Conservation (phyloP, 208 protist species). For the Vickermania ingenoplastis region DNA sequence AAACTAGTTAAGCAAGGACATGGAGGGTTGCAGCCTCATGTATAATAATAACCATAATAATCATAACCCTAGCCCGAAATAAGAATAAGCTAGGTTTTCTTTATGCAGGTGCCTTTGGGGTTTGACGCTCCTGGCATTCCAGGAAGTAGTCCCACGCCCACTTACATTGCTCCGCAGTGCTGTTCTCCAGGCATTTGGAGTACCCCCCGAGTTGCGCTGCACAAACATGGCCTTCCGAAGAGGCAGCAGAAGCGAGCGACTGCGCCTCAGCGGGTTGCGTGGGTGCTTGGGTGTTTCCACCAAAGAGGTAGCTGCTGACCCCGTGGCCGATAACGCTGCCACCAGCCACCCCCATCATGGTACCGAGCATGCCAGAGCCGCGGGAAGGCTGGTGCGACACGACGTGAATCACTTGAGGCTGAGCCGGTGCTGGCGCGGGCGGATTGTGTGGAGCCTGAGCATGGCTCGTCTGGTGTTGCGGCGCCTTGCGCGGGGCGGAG, state of each 20-base stretch:
- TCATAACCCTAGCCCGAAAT: no score
- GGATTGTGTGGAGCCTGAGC: neutral
- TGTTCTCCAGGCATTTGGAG: constrained; percentile 78
- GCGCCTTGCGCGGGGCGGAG: constrained; percentile 1
- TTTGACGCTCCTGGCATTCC: constrained; percentile 54
- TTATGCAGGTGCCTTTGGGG: no score
- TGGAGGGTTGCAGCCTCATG: no score
- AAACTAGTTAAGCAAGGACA: no score
- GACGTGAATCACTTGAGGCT: constrained; percentile 38
- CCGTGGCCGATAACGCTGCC: constrained; percentile 80
- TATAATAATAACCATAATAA: no score
- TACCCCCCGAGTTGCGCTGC: constrained; percentile 59
- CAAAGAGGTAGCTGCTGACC: constrained; percentile 83
- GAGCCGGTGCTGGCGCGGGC: constrained; percentile 1
- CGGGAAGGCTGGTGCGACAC: constrained; percentile 23
- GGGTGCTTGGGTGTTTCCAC: constrained; percentile 46
- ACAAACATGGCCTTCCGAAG: constrained; percentile 54
- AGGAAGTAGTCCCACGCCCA: constrained; percentile 86
- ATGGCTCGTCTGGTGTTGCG: neutral
- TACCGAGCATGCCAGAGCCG: constrained; percentile 66
- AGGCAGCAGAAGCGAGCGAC: constrained; percentile 50
- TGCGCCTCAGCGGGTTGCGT: constrained; percentile 77
- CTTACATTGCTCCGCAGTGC: constrained; percentile 60
- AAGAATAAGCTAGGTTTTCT: no score
- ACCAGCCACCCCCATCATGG: constrained; percentile 72